A percentile compares a stretch with the other conserved stretches of the same genome.
Evolutionary conservation across 768 basidiomycete genomes (phyloP).

Genomic region (Saitozyma podzolica): DNA sequence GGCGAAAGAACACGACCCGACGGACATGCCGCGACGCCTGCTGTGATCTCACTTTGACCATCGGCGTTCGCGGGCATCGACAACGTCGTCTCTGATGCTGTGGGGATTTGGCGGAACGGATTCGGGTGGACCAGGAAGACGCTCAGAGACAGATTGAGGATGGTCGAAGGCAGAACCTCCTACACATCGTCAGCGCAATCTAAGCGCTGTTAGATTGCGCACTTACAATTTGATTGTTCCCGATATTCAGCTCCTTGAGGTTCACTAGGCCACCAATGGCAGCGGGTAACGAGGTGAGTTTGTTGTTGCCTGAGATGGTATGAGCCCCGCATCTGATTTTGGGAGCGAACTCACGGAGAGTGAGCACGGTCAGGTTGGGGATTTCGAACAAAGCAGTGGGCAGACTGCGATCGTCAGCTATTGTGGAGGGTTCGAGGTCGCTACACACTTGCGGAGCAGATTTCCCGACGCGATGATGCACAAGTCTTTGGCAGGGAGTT

Average conservation of each 20-base stretch:
- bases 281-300: constrained; percentile 40
- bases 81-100: too few species aligned
- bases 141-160: constrained; percentile 38
- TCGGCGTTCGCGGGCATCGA: too few species aligned
- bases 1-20: constrained; percentile 22
- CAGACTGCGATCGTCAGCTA: constrained; percentile 24
- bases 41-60: too few species aligned
- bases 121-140: constrained; percentile 32
- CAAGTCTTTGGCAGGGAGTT: not conserved
- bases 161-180: constrained; percentile 43
- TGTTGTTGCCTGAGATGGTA: constrained; percentile 31
- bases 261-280: constrained; percentile 43
- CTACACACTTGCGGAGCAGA: constrained; percentile 8
- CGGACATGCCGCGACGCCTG: too few species aligned
- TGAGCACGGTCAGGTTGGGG: constrained; percentile 39
- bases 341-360: constrained; percentile 29
- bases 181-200: constrained; percentile 7
- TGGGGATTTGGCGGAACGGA: constrained; percentile 11
- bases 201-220: not conserved
- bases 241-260: constrained; percentile 48
- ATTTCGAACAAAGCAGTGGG: constrained; percentile 49
- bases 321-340: not conserved
- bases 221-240: constrained; percentile 43
- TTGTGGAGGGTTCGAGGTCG: not conserved
- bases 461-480: constrained; percentile 11